phyloP scores from a whole-genome alignment of 2,329 filamentous ascomycete genomes.

The Exserohilum turcica region DNA sequence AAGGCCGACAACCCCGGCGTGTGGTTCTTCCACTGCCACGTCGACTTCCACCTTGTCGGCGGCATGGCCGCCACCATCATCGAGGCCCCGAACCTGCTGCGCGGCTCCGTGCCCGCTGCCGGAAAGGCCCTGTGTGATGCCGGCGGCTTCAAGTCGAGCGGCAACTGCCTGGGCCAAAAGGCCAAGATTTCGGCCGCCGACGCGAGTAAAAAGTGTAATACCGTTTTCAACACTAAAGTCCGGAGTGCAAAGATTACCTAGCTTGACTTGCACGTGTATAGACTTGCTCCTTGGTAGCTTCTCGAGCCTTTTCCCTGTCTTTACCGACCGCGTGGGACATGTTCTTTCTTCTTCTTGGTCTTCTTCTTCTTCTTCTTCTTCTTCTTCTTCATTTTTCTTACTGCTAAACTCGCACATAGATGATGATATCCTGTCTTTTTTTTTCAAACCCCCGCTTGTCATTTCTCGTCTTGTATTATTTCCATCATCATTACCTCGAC shows the following conservation, averaged over 20 bases:
- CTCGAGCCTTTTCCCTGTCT: too few relatives aligned
- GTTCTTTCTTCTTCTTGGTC: background rate
- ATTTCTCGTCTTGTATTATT: too few relatives aligned
- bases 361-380: background rate
- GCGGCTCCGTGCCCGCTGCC: slow-evolving; percentile 18
- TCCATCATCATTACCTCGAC: too few relatives aligned
- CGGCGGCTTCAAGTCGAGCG: slow-evolving; percentile 8
- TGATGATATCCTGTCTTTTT: background rate
- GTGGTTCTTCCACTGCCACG: slow-evolving; percentile 44
- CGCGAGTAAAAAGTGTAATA: slow-evolving; percentile 32
- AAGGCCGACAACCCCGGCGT: slow-evolving; percentile 58
- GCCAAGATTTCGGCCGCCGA: slow-evolving; percentile 23
- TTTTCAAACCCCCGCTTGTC: background rate
- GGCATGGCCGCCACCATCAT: slow-evolving; percentile 38
- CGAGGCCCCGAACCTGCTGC: slow-evolving; percentile 33
- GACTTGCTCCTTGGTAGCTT: too few relatives aligned
- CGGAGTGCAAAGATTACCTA: background rate
- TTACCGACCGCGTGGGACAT: background rate
- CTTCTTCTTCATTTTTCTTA: background rate
- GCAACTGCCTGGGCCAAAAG: slow-evolving; percentile 29
- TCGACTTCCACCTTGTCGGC: slow-evolving; percentile 39
- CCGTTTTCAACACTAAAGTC: slow-evolving; percentile 30
- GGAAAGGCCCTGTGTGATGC: slow-evolving; percentile 21
- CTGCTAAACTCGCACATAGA: background rate
- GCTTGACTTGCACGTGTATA: too few relatives aligned